phyloP scores from a whole-genome alignment of 2,329 filamentous ascomycete genomes.

The Aspergillus fructus region DNA sequence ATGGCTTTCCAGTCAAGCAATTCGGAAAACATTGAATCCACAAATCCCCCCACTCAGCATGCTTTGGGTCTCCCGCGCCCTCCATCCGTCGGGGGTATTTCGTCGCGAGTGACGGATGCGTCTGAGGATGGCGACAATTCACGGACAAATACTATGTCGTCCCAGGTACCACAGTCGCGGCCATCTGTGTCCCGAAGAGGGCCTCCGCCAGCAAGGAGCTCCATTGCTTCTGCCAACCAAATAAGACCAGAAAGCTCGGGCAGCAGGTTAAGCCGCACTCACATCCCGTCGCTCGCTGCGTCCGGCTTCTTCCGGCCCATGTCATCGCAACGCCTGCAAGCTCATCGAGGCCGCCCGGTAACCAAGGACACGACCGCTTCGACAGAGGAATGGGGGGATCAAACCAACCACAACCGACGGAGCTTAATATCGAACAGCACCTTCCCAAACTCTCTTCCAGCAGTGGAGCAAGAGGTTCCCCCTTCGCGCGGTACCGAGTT shows the following conservation, averaged over 20 bases:
- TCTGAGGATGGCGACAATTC: conserved; percentile 53
- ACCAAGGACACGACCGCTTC: conserved; percentile 35
- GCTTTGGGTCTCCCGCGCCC: conserved; percentile 54
- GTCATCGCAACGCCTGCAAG: conserved; percentile 92
- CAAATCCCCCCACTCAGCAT: conserved; percentile 39
- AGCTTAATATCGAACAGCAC: conserved; percentile 60
- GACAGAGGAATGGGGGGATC: conserved; percentile 46
- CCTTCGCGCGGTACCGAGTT: conserved; percentile 80
- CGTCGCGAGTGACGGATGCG: conserved; percentile 69
- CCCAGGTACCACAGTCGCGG: conserved; percentile 55
- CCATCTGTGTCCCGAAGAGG: conserved; percentile 58
- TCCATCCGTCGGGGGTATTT: conserved; percentile 52
- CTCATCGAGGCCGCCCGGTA: conserved; percentile 66
- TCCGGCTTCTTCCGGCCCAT: conserved; percentile 94
- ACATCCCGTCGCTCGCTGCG: conserved; percentile 84
- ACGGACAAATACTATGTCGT: conserved; percentile 45
- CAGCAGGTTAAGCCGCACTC: conserved; percentile 74
- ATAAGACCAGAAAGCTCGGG: conserved; percentile 54
- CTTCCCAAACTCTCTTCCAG: conserved; percentile 34
- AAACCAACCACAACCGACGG: conserved; percentile 53
- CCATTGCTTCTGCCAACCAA: conserved; percentile 43
- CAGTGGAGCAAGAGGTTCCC: conserved; percentile 53
- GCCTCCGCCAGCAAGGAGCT: conserved; percentile 41
- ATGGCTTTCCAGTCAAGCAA: conserved; percentile 26
- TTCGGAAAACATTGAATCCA: conserved; percentile 43